Base-by-base conservation (phyloP, 805 yeast genomes). In the Torulaspora maleeae region DNA sequence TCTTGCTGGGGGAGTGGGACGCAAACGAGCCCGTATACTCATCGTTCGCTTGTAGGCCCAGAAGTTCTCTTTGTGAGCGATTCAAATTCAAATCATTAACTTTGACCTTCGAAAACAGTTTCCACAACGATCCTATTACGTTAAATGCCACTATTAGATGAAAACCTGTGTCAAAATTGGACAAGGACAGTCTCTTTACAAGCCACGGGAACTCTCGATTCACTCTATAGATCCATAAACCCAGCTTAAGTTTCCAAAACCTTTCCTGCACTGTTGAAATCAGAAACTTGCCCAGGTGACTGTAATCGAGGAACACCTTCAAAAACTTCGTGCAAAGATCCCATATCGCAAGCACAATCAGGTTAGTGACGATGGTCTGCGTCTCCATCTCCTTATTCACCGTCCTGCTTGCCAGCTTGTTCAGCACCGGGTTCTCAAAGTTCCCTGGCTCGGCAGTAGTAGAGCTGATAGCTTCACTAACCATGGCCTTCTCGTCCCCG, bases 381-480 rank as follows among this genome's bases (percentile, higher is more conserved):
- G 70, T 53, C 42, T 69, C 70, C 7, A 63, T 55, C 51, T 73
- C 77, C 49, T 71, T 73, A 46, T 71, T 73, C 6, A 70, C 64
- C 12, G 70, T 60, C 42, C 73, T 56, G 9, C 56, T 49, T 22
- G 67, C 63, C 22, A 70, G 53, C 36, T 58, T 56, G 5, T 48
- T 36, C 19, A 67, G 41, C 5, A 56, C 53, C 11, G 66, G 67
- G 42, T 55, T 63, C 50, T 63, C 68, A 45, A 52, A 63, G 37
- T 50, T 53, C 6, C 65, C 64, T 15, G 60, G 41, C 28, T 43
- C 39, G 17, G 30, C 30, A 19, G 13, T 7, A 16, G 22, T 36
- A 2, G 27, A n/a, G 25, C 19, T 20, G 9, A 9, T 36, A 5
- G 20, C 32, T 4, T 5, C 27, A 3, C 8, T 13, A 5, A 7